These are phyloP conservation scores for Aureobasidium sp. DNA, from an alignment of 2,329 filamentous ascomycete genomes.

Conservation along the genomic window DNA sequence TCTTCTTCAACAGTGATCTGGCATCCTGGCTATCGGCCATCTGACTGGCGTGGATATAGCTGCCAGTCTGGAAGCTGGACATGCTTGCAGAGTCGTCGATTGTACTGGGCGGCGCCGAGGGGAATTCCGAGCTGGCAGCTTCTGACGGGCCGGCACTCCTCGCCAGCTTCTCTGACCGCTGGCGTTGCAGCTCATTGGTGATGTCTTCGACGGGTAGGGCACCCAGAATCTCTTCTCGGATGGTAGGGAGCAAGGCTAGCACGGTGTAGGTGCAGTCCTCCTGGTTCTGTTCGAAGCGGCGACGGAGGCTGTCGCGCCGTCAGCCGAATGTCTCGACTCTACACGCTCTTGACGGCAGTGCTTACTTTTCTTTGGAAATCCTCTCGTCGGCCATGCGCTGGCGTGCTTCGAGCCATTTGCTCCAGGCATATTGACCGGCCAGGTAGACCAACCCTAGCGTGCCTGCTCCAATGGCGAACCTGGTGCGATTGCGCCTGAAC, in stretches of 20 bases:
- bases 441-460: slow-evolving; percentile 85
- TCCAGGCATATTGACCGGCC: slow-evolving; percentile 83
- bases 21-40: slow-evolving; percentile 42
- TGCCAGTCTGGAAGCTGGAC: slow-evolving; percentile 67
- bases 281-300: slow-evolving; percentile 97
- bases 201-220: slow-evolving; percentile 86
- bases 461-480: slow-evolving; percentile 78
- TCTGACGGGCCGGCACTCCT: slow-evolving; percentile 50
- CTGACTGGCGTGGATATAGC: slow-evolving; percentile 76
- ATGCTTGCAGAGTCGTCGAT: slow-evolving; percentile 74
- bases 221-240: slow-evolving; percentile 79
- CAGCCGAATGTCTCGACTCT: not conserved
- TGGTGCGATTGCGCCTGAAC: slow-evolving; percentile 85
- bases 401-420: slow-evolving; percentile 83
- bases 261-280: slow-evolving; percentile 98
- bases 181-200: slow-evolving; percentile 86
- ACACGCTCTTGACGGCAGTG: not conserved
- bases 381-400: slow-evolving; percentile 95
- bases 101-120: slow-evolving; percentile 55
- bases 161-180: slow-evolving; percentile 67
- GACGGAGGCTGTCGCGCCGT: slow-evolving; percentile 58
- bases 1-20: slow-evolving; percentile 48
- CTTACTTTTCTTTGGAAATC: slow-evolving; percentile 89
- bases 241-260: slow-evolving; percentile 86
- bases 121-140: slow-evolving; percentile 47